Percentiles rank a stretch among this genome's conserved stretches.
phyloP scores from a whole-genome alignment of 1,284 basidiomycete species.

The Pseudozyma sp. region DNA sequence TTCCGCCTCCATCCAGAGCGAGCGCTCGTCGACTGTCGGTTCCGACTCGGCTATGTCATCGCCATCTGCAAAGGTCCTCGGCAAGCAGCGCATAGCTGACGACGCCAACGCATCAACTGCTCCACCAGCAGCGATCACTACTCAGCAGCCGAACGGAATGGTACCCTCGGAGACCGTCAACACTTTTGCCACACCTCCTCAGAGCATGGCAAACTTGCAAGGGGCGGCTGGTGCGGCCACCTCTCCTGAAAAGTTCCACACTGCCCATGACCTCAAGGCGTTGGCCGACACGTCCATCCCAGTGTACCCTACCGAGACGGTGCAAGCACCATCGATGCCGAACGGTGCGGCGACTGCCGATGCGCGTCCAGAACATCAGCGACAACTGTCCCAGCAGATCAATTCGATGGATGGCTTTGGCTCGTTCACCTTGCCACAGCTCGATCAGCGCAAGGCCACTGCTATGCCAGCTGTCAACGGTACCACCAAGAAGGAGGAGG shows the following conservation, averaged over 20 bases:
- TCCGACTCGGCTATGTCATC: constrained; percentile 16
- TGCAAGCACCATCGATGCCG: constrained; percentile 1
- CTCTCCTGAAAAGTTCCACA: constrained; percentile 43
- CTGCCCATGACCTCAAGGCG: constrained; percentile 43
- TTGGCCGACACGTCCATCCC: constrained; percentile 29
- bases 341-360: constrained; percentile 6
- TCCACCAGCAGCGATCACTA: background rate
- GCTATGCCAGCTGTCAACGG: background rate
- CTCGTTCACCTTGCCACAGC: constrained; percentile 25
- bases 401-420: constrained; percentile 23
- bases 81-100: constrained; percentile 24
- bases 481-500: background rate
- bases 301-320: constrained; percentile 18
- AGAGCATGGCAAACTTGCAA: constrained; percentile 43
- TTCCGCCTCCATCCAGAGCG: constrained; percentile 31
- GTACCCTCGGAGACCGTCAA: constrained; percentile 25
- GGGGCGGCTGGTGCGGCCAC: constrained; percentile 12
- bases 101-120: background rate
- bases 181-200: constrained; percentile 34
- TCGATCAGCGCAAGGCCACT: constrained; percentile 12
- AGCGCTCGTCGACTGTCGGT: constrained; percentile 19
- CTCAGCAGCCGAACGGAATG: constrained; percentile 7
- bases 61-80: constrained; percentile 32
- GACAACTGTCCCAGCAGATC: constrained; percentile 29
- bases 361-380: constrained; percentile 23